A percentile compares a stretch with the other conserved stretches of the same genome.
These are phyloP conservation scores for Albizia julibrissin DNA, from an alignment of 306 rosid genomes.

Conservation along the genomic window DNA sequence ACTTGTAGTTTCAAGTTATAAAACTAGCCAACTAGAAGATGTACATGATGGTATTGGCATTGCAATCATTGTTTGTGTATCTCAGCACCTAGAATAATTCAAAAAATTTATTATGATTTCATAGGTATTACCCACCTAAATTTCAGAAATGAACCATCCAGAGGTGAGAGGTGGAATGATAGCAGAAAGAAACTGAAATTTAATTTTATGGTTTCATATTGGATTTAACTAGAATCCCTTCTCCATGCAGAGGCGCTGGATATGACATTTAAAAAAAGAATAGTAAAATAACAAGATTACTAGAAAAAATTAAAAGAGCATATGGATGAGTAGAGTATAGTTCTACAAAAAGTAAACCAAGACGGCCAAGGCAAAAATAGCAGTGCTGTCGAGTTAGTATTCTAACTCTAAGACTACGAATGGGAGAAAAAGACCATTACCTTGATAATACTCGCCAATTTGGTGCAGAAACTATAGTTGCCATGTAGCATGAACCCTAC, in stretches of 20 bases:
- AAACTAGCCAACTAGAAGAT: slow-evolving; percentile 3
- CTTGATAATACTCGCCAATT: slow-evolving; percentile 61
- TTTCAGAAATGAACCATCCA: slow-evolving; percentile 6
- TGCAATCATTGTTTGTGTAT: background rate
- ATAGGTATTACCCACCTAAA: background rate
- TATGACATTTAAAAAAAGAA: background rate
- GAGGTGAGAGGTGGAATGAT: slow-evolving; percentile 1
- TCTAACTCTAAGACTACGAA: background rate
- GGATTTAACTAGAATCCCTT: background rate
- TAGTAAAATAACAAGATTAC: background rate
- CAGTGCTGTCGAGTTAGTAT: background rate
- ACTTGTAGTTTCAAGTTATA: slow-evolving; percentile 2
- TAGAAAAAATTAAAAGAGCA: background rate
- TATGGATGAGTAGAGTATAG: background rate
- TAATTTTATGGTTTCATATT: background rate
- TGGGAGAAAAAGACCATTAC: slow-evolving; percentile 38
- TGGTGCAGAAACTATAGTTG: slow-evolving; percentile 71
- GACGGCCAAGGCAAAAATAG: slow-evolving; percentile 17
- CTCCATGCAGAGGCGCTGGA: background rate
- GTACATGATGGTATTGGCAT: slow-evolving; percentile 11
- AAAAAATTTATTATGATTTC: background rate
- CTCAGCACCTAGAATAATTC: background rate
- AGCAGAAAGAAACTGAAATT: background rate
- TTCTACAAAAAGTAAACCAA: background rate
- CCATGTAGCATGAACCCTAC: slow-evolving; percentile 90